Evolutionary conservation across 768 basidiomycete species (phyloP), one percentile per base, ranked within the genome.

Genomic region (Boletus sp.): DNA sequence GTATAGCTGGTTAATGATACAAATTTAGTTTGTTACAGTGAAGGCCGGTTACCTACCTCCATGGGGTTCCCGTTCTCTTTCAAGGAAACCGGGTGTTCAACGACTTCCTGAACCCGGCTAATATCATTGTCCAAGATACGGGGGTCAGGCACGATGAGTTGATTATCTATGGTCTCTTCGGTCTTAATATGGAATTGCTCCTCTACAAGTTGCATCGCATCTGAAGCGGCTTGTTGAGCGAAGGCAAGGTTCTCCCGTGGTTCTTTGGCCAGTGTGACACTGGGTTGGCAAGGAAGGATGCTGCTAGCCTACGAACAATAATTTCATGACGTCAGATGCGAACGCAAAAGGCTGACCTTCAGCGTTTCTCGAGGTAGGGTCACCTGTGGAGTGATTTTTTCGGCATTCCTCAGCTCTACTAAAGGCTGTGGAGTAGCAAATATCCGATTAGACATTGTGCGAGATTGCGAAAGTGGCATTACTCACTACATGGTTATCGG

Each of bases 211-310:
- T 57, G 58, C 17, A 40, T 54, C 39, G 28, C 33, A 17, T 50
- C 35, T 28, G 55, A 54, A 15, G 14, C 2, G n/a, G 18, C 40
- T 24, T 46, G 44, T 37, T 52, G 59, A 24, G 58, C 47, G 35
- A 69, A 66, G 39, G 61, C 61, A 33, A 61, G 50, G 33, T 63
- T 60, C 47, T 68, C 70, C 71, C 70, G 72, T 11, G 73, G 69
- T 7, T 73, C 74, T 61, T 71, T 70, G 44, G 53, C 61, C 10
- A 64, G 49, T 47, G 71, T 73, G n/a, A 37, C 15, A 33, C 39
- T 42, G 15, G 18, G 44, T 41, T 48, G 36, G 48, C 40, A 35
- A 20, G 30, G 28, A 28, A 42, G 37, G 29, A 39, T 47, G 50
- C 30, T 32, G 17, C 24, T 24, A 41, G 14, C 24, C 66, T 68